Evolutionary conservation across 2,329 filamentous ascomycete species (phyloP).

Genomic region (Cryphonectria nitschkei): DNA sequence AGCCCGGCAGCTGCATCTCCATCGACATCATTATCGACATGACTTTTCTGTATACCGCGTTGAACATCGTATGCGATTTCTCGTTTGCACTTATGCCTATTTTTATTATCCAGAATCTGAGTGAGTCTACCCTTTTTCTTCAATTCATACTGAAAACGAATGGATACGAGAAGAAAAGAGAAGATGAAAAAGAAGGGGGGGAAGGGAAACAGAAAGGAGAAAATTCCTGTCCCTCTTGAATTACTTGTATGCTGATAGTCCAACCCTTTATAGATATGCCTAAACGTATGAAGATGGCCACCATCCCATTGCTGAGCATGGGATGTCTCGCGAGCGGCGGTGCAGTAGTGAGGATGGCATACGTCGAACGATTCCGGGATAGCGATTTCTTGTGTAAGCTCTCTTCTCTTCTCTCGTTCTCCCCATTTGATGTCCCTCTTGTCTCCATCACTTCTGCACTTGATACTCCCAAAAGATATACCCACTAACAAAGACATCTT

Average conservation of each 20-base stretch:
- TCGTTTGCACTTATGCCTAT: slow-evolving; percentile 56
- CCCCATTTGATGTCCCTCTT: background rate
- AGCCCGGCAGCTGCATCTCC: slow-evolving; percentile 43
- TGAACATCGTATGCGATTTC: slow-evolving; percentile 55
- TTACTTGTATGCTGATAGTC: background rate
- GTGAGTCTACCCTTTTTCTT: background rate
- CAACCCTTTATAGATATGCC: slow-evolving; percentile 47
- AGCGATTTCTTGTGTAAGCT: slow-evolving; percentile 49
- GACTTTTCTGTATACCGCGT: slow-evolving; percentile 55
- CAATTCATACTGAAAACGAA: background rate
- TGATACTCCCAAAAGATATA: too few relatives aligned
- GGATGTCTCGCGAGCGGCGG: slow-evolving; percentile 56
- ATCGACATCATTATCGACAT: slow-evolving; percentile 53
- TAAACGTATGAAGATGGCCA: slow-evolving; percentile 51
- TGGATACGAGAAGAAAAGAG: too few relatives aligned
- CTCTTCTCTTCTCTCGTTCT: background rate
- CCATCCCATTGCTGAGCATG: slow-evolving; percentile 58
- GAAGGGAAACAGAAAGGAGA: background rate
- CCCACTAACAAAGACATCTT: background rate
- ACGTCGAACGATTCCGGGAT: slow-evolving; percentile 42
- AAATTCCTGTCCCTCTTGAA: background rate
- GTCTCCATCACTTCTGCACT: background rate
- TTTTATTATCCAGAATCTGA: slow-evolving; percentile 57
- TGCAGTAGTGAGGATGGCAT: slow-evolving; percentile 47
- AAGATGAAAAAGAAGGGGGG: background rate